Conservation (phyloP, 129 eudicot genomes). For the Mikania micrantha region DNA sequence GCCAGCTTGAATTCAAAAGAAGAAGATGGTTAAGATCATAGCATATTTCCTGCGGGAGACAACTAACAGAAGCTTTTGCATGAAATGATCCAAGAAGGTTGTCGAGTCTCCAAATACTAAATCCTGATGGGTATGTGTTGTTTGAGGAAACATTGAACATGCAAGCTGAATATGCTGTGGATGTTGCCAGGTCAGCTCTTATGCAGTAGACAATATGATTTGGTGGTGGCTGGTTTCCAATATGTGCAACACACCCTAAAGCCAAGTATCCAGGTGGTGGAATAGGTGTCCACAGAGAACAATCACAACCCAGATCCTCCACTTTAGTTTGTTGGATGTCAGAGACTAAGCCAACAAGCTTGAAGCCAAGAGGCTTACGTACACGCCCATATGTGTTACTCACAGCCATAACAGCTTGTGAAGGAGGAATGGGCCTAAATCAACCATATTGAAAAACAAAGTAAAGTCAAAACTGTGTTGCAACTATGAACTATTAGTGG, state of each 20-base stretch:
- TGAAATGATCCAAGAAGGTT: constrained; percentile 77
- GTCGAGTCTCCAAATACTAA: constrained; percentile 93
- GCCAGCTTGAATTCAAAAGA: constrained; percentile 55
- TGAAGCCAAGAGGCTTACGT: constrained; percentile 79
- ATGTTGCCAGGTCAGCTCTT: constrained; percentile 86
- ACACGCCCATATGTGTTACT: constrained; percentile 89
- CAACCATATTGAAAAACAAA: constrained; percentile 18
- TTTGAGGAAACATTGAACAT: constrained; percentile 46
- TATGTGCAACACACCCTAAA: constrained; percentile 78
- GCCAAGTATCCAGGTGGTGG: constrained; percentile 90
- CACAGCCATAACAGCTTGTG: constrained; percentile 86
- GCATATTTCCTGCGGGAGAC: constrained; percentile 51
- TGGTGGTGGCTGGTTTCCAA: constrained; percentile 86
- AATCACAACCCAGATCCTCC: constrained; percentile 46
- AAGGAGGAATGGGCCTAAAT: constrained; percentile 92
- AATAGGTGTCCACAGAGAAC: constrained; percentile 86
- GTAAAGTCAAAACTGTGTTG: not conserved
- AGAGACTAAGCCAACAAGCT: constrained; percentile 68
- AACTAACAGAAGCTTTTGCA: constrained; percentile 49
- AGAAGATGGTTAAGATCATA: constrained; percentile 76
- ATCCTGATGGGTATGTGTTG: constrained; percentile 55
- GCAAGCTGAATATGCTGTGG: constrained; percentile 75
- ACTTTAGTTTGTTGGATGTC: constrained; percentile 39
- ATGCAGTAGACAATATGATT: constrained; percentile 74
- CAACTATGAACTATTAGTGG: not conserved